Percentiles rank a stretch among this genome's conserved stretches.
These are phyloP conservation scores for Phytophthora tubulina DNA, from an alignment of 352 stramenopile genomes.

Conservation along the genomic window DNA sequence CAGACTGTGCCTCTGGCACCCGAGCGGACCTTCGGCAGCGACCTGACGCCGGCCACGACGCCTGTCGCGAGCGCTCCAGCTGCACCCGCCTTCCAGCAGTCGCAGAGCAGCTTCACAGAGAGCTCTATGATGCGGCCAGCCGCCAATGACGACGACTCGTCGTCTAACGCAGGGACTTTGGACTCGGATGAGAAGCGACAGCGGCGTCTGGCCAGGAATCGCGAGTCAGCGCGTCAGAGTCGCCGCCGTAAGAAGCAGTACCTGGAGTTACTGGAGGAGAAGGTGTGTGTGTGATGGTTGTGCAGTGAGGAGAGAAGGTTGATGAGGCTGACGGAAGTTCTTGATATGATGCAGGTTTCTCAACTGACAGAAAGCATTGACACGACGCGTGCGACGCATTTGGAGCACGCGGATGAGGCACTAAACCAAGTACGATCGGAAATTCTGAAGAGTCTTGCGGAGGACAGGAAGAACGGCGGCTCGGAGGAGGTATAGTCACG, in stretches of 20 bases:
- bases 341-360: conserved; percentile 59
- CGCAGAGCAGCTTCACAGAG: conserved; percentile 62
- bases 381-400: conserved; percentile 73
- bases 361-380: conserved; percentile 91
- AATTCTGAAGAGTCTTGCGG: conserved; percentile 71
- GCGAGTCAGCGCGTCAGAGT: conserved; percentile 90
- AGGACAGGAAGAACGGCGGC: conserved; percentile 74
- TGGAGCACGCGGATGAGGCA: conserved; percentile 81
- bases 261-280: conserved; percentile 88
- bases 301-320: neutral
- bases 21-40: conserved; percentile 48
- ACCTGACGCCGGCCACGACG: conserved; percentile 7
- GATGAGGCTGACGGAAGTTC: neutral
- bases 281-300: conserved; percentile 42
- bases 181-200: conserved; percentile 85
- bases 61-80: conserved; percentile 14
- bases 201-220: conserved; percentile 81
- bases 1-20: conserved; percentile 35
- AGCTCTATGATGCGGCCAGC: conserved; percentile 66
- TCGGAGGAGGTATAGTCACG: conserved; percentile 53
- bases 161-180: conserved; percentile 46
- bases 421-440: conserved; percentile 82
- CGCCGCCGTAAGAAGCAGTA: conserved; percentile 92
- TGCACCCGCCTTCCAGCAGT: conserved; percentile 55
- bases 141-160: conserved; percentile 62